Evolutionary conservation across 768 basidiomycete genomes (phyloP), one percentile per base, ranked within the genome.

Genomic region (Serendipita sp.): DNA sequence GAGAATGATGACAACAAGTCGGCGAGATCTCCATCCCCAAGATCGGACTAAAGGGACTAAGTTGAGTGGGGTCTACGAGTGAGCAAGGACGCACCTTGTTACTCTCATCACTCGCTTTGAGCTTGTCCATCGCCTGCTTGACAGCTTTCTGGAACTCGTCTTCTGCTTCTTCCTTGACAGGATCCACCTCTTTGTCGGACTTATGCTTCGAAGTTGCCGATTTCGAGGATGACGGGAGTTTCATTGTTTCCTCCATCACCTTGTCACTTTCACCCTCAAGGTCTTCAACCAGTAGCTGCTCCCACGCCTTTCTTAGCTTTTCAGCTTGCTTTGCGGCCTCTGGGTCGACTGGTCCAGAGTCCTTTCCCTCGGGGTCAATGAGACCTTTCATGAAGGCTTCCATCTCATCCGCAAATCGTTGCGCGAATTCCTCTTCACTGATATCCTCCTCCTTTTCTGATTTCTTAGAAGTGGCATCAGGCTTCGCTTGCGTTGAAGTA

Each of bases 121-220:
- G 73, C 73, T 86, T 86, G 45, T 84, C 80, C 83, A 89, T 84
- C 3, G 91, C 82, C 69, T 83, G 80, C 66, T 79, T 79, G 60
- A 92, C 85, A 66, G 78, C 81, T 10, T 80, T 78, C 74, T 89
- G 88, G 74, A 90, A 93, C 65, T 78, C 75, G 52, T 75, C 76
- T 63, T 72, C 67, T 3, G 68, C 63, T 13, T 64, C 60, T 46
- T 62, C 68, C 11, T 47, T 67, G 32, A 64, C 63, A n/a, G 60
- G 30, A 3, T 41, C 64, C 65, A 64, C 65, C 7, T 44, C 64
- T 47, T n/a, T 68, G 70, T 51, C 44, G 35, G 52, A 51, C 32
- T 65, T 65, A 48, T 44, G 30, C 41, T 71, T 70, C 1, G 71
- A 71, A 45, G 44, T 58, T 11, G 44, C 16, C 32, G 35, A 30